Base-by-base conservation (phyloP, 164 flowering plant species). In the Stephania japonica region DNA sequence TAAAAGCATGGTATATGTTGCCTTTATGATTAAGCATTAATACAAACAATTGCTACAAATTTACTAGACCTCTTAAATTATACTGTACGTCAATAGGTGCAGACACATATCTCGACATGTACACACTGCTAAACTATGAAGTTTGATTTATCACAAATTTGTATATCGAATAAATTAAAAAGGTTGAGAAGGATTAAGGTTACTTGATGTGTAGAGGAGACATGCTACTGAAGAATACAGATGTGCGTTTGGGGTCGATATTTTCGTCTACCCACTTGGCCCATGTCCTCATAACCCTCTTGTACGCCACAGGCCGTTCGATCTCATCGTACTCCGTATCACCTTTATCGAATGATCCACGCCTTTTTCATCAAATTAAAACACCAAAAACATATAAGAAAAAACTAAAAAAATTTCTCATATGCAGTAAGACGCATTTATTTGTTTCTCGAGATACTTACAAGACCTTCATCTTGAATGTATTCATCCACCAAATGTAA, bases 401-500 rank as follows among this genome's bases (percentile, higher is more conserved):
- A 38, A 66, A 25, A 11, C 14, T 11, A 67, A 14, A 19, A 11
- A 18, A 19, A 70, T 59, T 47, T 53, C 69, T 3, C 32, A 47
- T 2, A 10, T 18, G 21, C 7, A 47, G 23, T 12, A 69, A 16
- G 6, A 56, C 1, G 0, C 0, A 14, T 56, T 16, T 7, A 5
- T 19, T 59, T n/a, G 21, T 13, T 53, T 47, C 13, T 3, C 19
- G 53, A 26, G 38, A 12, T 61, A 86, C 98, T 86, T 84, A 93
- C 98, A 95, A 70, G 56, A 93, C 87, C 90, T 93, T 96, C 90
- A 93, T 96, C 24, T 76, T 68, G 80, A 72, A 67, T 70, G 97
- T 88, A 87, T 96, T 96, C 98, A 96, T 93, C 99, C 99, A 96
- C 98, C 99, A 96, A 6, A 96, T 91, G 78, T 96, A 96, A 0